Conservation (phyloP, 2,329 filamentous ascomycete genomes). For the Pestalotiopsis sp. region DNA sequence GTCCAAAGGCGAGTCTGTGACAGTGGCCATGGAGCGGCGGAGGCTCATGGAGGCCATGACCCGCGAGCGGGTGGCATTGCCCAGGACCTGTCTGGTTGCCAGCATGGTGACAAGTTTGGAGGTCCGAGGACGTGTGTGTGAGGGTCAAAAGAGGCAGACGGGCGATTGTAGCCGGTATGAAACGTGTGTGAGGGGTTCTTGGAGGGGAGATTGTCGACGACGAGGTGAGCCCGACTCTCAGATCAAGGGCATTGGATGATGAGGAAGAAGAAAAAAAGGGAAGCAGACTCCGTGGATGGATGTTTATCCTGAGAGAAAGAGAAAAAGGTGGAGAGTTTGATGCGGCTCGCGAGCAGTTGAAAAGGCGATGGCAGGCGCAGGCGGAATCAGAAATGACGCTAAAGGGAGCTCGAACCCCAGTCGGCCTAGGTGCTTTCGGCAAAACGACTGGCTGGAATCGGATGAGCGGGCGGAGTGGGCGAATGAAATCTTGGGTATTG, state of each 20-base stretch:
- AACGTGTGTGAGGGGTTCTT: conserved; percentile 12
- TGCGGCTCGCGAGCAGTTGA: conserved; percentile 24
- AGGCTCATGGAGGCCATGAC: conserved; percentile 59
- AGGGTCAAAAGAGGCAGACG: conserved; percentile 16
- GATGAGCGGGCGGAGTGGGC: conserved; percentile 32
- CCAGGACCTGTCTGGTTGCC: conserved; percentile 70
- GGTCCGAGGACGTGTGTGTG: conserved; percentile 25
- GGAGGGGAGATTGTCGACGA: conserved; percentile 27
- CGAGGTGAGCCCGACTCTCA: conserved; percentile 31
- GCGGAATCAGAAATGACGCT: conserved; percentile 18
- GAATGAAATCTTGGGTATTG: conserved; percentile 26
- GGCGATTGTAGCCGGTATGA: conserved; percentile 32
- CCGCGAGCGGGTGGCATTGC: conserved; percentile 59
- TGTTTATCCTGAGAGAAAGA: conserved; percentile 21
- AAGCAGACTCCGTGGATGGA: conserved; percentile 20
- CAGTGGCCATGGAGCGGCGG: conserved; percentile 76
- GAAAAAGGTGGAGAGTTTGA: conserved; percentile 37
- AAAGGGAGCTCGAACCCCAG: conserved; percentile 6
- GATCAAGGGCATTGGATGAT: conserved; percentile 18
- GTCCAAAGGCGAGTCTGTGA: conserved; percentile 82
- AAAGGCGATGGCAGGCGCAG: conserved; percentile 24
- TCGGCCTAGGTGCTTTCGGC: conserved; percentile 11
- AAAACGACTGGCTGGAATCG: conserved; percentile 17
- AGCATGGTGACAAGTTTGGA: conserved; percentile 56
- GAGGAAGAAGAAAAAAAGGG: conserved; percentile 20